Conservation (phyloP, 495 filamentous ascomycete species). For the Aspergillus heteromorphus region DNA sequence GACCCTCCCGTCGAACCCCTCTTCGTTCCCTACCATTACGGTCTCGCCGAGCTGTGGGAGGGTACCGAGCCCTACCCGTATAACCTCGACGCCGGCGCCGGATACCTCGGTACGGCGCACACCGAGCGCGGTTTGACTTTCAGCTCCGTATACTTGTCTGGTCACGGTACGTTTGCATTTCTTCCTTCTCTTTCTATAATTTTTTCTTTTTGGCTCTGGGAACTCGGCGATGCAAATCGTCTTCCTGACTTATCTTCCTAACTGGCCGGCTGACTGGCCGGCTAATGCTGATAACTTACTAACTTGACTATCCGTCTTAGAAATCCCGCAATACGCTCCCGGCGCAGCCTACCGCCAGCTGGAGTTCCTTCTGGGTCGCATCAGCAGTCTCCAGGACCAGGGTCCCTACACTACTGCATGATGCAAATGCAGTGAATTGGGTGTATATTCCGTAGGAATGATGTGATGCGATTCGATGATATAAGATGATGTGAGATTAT, state of each 20-base stretch:
- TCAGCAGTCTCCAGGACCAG: constrained; percentile 28
- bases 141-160: constrained; percentile 49
- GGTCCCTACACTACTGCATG: background rate
- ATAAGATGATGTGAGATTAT: background rate
- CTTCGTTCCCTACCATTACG: constrained; percentile 59
- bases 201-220: no score
- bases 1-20: constrained; percentile 51
- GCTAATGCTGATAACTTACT: no score
- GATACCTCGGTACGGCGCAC: constrained; percentile 54
- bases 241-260: no score
- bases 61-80: constrained; percentile 10
- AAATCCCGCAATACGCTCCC: constrained; percentile 57
- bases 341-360: constrained; percentile 60
- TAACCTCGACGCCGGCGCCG: constrained; percentile 39
- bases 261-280: no score
- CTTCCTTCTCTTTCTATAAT: no score
- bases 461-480: no score
- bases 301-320: constrained; percentile 6
- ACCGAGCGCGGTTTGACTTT: constrained; percentile 71
- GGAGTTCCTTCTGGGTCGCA: constrained; percentile 61
- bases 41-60: constrained; percentile 26
- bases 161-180: constrained; percentile 51
- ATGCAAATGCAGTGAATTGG: background rate
- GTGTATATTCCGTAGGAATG: no score
- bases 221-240: no score